Conservation (phyloP, 1,139 yeast species). For the Pichia sp. region DNA sequence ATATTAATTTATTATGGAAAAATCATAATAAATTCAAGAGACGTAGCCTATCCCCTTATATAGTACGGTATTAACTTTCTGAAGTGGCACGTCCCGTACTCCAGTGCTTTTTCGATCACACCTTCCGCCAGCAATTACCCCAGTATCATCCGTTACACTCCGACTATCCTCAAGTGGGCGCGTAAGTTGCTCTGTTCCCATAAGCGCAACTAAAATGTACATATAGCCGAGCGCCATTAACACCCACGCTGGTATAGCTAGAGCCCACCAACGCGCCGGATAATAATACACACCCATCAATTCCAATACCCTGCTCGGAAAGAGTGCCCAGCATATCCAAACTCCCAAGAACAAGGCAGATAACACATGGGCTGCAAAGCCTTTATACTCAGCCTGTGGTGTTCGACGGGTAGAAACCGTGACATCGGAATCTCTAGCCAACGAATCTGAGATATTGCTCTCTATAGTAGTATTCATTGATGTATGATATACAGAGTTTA, state of each 20-base stretch:
- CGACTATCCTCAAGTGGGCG: slow-evolving; percentile 50
- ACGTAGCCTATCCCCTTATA: no score
- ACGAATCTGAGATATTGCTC: slow-evolving; percentile 35
- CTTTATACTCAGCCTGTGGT: slow-evolving; percentile 72
- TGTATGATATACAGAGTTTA: no score
- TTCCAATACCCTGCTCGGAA: slow-evolving; percentile 50
- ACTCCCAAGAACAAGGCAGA: slow-evolving; percentile 44
- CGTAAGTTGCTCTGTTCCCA: slow-evolving; percentile 70
- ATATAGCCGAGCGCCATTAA: slow-evolving; percentile 65
- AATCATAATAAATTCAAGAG: no score
- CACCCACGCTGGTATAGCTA: slow-evolving; percentile 65
- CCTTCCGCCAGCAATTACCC: slow-evolving; percentile 39
- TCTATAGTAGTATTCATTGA: no score
- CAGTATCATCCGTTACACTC: slow-evolving; percentile 62
- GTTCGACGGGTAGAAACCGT: slow-evolving; percentile 61
- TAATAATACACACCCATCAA: slow-evolving; percentile 63
- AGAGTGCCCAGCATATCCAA: slow-evolving; percentile 64
- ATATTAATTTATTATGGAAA: no score
- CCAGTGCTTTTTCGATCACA: no score
- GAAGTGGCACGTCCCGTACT: neutral
- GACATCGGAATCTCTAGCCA: slow-evolving; percentile 72
- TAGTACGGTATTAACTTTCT: no score
- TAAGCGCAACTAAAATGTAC: slow-evolving; percentile 62
- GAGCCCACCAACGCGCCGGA: slow-evolving; percentile 86
- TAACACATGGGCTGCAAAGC: slow-evolving; percentile 69